Percentiles rank a stretch among this genome's conserved stretches.
Conservation (phyloP, 257 asterid genomes). For the Gynochthodes officinalis region DNA sequence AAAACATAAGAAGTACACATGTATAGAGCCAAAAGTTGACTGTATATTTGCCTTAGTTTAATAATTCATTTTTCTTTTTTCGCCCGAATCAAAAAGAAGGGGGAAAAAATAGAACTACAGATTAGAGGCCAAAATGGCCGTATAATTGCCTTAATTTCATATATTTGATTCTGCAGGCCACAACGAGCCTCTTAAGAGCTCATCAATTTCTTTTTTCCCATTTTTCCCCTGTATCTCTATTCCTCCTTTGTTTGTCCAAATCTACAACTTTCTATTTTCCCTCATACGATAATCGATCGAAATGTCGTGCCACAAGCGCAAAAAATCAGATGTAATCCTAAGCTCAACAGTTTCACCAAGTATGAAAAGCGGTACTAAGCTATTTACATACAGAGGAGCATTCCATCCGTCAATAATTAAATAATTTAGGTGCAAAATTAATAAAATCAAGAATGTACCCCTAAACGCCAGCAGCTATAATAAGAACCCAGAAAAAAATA, state of each 20-base stretch:
- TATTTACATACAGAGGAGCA: background rate
- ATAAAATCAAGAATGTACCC: background rate
- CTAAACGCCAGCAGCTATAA: background rate
- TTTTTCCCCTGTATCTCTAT: background rate
- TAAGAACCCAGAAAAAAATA: background rate
- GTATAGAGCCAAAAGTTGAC: background rate
- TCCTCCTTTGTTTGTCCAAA: background rate
- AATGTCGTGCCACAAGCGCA: background rate
- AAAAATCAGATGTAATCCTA: background rate
- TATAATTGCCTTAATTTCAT: background rate
- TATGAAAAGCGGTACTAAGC: background rate
- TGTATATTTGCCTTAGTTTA: background rate
- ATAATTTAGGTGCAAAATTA: background rate
- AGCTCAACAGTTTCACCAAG: background rate
- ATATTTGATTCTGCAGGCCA: background rate
- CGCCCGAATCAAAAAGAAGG: too few relatives aligned
- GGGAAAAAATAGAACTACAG: too few relatives aligned
- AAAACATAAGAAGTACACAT: background rate
- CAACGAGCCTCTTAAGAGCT: background rate
- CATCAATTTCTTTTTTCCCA: background rate
- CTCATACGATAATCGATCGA: background rate
- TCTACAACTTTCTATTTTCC: background rate
- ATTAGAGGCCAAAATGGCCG: background rate
- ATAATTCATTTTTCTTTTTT: too few relatives aligned
- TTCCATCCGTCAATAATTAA: background rate